Percentiles rank a stretch among this genome's conserved stretches.
Conservation (phyloP, 2,329 filamentous ascomycete genomes). For the Colletotrichum tamarilloi region DNA sequence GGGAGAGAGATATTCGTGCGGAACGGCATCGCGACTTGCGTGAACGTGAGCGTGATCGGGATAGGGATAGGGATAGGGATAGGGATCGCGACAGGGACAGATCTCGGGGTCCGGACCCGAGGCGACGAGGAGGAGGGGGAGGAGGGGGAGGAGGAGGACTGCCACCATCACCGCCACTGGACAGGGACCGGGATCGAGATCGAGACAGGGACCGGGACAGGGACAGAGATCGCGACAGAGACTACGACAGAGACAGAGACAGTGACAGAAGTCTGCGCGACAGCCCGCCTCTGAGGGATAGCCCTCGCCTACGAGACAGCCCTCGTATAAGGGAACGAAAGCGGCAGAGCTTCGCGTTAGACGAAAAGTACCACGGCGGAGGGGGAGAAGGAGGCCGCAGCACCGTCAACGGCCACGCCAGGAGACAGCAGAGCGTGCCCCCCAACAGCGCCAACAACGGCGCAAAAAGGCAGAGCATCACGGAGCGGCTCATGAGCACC, state of each 20-base stretch:
- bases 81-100: slow-evolving; percentile 6
- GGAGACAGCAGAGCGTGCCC: slow-evolving; percentile 17
- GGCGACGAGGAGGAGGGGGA: slow-evolving; percentile 9
- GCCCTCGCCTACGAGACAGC: slow-evolving; percentile 34
- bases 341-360: slow-evolving; percentile 35
- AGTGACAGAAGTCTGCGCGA: slow-evolving; percentile 33
- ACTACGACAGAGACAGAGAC: slow-evolving; percentile 37
- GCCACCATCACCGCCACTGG: not conserved
- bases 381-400: not conserved
- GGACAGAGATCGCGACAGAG: slow-evolving; percentile 15
- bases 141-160: not conserved
- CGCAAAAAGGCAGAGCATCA: slow-evolving; percentile 53
- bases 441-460: slow-evolving; percentile 20
- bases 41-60: slow-evolving; percentile 1
- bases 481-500: slow-evolving; percentile 49
- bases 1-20: slow-evolving; percentile 12
- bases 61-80: too few species aligned
- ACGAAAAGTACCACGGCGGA: slow-evolving; percentile 14
- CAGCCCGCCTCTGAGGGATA: slow-evolving; percentile 38
- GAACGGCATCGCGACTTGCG: slow-evolving; percentile 17
- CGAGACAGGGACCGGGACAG: slow-evolving; percentile 32
- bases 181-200: slow-evolving; percentile 22
- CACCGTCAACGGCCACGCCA: slow-evolving; percentile 14
- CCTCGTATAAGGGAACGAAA: slow-evolving; percentile 37
- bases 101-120: slow-evolving; percentile 27